Evolutionary conservation across 768 basidiomycete species (phyloP).

Genomic region (Mrakia gelida): DNA sequence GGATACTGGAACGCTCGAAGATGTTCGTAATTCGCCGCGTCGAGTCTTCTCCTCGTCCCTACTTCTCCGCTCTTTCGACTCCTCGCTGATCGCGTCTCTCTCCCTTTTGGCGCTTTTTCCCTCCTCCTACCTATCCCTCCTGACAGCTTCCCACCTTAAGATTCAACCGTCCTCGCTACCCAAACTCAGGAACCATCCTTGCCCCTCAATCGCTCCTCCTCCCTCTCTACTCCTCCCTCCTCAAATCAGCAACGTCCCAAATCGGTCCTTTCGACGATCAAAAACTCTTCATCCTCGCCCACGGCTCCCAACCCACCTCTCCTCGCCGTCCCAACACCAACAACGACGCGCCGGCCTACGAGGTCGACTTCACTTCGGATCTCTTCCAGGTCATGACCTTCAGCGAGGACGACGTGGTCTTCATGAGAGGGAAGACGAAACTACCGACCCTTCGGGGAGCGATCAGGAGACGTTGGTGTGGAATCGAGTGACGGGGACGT

Average conservation of each 20-base stretch:
- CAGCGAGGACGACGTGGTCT: too few relatives aligned
- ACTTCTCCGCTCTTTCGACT: background rate
- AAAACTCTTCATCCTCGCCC: conserved; percentile 5
- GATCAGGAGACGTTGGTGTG: too few relatives aligned
- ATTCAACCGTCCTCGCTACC: conserved; percentile 16
- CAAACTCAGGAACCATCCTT: conserved; percentile 25
- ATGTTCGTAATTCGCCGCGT: background rate
- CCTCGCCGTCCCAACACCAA: too few relatives aligned
- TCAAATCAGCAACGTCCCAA: too few relatives aligned
- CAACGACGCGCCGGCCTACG: too few relatives aligned
- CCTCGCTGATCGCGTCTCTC: background rate
- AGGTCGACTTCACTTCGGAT: too few relatives aligned
- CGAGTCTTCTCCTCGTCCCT: background rate
- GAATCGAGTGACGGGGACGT: too few relatives aligned
- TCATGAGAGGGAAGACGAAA: too few relatives aligned
- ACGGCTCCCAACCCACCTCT: background rate
- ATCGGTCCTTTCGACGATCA: background rate
- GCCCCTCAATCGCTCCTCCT: background rate
- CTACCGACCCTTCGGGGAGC: too few relatives aligned
- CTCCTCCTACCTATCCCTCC: too few relatives aligned
- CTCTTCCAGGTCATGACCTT: too few relatives aligned
- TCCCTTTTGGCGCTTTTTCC: background rate
- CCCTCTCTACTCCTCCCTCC: conserved; percentile 6
- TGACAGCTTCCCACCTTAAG: background rate
- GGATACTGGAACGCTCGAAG: conserved; percentile 3